These are phyloP conservation scores for Psidium friedrichsthalianum DNA, from an alignment of 345 rosid species.

Conservation along the genomic window DNA sequence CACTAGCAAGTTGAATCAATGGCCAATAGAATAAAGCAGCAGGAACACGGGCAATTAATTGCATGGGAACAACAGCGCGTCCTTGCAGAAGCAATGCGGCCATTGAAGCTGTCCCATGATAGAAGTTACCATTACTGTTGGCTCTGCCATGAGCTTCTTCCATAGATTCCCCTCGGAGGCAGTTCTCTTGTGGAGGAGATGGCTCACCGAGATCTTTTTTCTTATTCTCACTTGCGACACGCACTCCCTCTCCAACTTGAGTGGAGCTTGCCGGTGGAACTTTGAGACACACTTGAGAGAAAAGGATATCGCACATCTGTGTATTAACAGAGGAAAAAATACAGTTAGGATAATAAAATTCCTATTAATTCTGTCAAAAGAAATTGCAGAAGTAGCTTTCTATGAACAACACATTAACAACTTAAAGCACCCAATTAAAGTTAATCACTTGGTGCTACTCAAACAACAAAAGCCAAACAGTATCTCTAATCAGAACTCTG, in stretches of 20 bases:
- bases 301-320: constrained; percentile 97
- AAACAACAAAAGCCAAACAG: background rate
- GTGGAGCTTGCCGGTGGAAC: constrained; percentile 36
- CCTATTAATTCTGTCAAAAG: background rate
- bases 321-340: background rate
- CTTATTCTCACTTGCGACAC: constrained; percentile 24
- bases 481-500: background rate
- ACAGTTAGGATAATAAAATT: background rate
- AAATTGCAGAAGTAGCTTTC: background rate
- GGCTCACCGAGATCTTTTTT: constrained; percentile 21
- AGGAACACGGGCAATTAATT: constrained; percentile 87
- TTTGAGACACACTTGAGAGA: constrained; percentile 96
- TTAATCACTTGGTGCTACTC: background rate
- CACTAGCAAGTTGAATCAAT: constrained; percentile 90
- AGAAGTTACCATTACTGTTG: constrained; percentile 23
- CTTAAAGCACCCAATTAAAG: background rate
- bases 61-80: constrained; percentile 88
- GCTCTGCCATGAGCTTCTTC: constrained; percentile 43
- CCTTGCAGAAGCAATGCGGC: constrained; percentile 89
- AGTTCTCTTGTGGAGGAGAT: constrained; percentile 29
- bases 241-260: constrained; percentile 32
- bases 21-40: constrained; percentile 96
- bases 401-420: background rate
- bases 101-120: constrained; percentile 74
- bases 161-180: constrained; percentile 12